A percentile compares a stretch with the other conserved stretches of the same genome.
phyloP scores from a whole-genome alignment of 306 rosid genomes.

The Cucumis melo region DNA sequence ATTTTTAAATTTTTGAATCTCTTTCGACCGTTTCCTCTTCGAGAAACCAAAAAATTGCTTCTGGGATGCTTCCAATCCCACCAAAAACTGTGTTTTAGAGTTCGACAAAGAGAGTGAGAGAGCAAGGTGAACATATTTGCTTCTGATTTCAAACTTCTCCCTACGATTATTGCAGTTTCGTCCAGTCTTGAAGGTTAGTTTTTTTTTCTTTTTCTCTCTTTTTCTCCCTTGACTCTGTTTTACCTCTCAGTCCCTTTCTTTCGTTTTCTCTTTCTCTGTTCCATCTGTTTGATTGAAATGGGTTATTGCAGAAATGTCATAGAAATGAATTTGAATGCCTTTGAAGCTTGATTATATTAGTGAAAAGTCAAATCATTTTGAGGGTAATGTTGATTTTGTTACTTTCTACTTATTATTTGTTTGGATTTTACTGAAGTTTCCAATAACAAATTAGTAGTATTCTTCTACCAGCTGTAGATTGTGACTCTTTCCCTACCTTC shows the following conservation, averaged over 20 bases:
- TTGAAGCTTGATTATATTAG: neutral
- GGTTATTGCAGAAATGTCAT: neutral
- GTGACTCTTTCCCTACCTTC: conserved; percentile 49
- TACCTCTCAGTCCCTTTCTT: neutral
- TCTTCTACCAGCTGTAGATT: conserved; percentile 2
- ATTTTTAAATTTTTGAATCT: conserved; percentile 8
- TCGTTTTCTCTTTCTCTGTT: neutral
- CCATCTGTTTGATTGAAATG: neutral
- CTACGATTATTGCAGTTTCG: conserved; percentile 14
- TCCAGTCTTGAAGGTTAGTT: conserved; percentile 64
- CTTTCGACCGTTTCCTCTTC: conserved; percentile 13
- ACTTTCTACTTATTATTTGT: neutral
- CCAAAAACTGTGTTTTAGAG: neutral
- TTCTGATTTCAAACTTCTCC: neutral
- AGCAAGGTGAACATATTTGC: neutral
- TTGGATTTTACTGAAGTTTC: conserved; percentile 4
- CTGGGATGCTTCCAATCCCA: neutral
- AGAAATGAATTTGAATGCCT: neutral
- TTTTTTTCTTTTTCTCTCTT: neutral
- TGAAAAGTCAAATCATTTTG: neutral
- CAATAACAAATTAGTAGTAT: neutral
- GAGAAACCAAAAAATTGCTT: neutral
- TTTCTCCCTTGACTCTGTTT: neutral
- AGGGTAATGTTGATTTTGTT: neutral
- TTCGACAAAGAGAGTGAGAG: neutral